These are phyloP conservation scores for Paspalum notatum DNA, from an alignment of 176 grass and related monocot species.

Conservation along the genomic window DNA sequence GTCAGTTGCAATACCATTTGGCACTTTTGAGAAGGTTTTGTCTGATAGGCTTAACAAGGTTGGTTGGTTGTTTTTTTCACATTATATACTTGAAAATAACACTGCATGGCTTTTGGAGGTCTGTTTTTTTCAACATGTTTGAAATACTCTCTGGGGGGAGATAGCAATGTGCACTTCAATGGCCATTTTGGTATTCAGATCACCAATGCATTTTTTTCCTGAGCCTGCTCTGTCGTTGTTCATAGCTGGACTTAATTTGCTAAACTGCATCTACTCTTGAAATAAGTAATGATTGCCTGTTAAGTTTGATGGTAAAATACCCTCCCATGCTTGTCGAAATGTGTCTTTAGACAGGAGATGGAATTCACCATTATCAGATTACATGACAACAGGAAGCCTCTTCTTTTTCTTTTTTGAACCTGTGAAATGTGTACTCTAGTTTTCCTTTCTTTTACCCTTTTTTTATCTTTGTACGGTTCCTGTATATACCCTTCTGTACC, in stretches of 20 bases:
- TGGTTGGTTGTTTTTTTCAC: constrained; percentile 40
- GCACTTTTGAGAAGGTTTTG: constrained; percentile 93
- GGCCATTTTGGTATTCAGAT: constrained; percentile 1
- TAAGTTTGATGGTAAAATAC: neutral
- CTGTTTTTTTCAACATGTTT: constrained; percentile 25
- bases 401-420: neutral
- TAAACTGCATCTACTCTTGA: constrained; percentile 10
- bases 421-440: neutral
- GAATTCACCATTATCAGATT: neutral
- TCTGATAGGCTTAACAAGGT: constrained; percentile 81
- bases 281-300: neutral
- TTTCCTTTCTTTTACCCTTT: neutral
- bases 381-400: neutral
- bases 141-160: neutral
- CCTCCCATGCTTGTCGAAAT: neutral
- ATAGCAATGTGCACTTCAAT: constrained; percentile 11
- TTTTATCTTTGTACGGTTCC: neutral
- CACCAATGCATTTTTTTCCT: neutral
- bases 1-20: constrained; percentile 96
- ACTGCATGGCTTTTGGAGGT: constrained; percentile 22
- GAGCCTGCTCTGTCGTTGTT: neutral
- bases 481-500: neutral
- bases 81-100: constrained; percentile 15
- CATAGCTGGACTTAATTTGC: neutral
- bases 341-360: neutral